Conservation (phyloP, 1,284 basidiomycete species). For the Puccinia coronata region DNA sequence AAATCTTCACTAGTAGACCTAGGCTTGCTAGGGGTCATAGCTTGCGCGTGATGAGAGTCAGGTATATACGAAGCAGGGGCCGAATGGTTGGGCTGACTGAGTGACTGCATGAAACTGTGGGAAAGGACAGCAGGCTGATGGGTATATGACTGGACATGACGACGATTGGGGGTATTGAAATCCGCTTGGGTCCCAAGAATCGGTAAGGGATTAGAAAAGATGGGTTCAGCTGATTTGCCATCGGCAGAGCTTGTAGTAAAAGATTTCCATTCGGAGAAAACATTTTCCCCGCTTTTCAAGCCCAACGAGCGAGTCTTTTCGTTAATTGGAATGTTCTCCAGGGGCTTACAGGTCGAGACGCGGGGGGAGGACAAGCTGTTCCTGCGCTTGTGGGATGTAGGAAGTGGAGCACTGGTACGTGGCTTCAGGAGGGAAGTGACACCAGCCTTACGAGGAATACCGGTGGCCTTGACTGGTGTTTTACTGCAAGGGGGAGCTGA, state of each 20-base stretch:
- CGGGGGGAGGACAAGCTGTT: slow-evolving; percentile 16
- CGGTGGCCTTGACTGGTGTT: slow-evolving; percentile 17
- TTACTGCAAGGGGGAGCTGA: neutral
- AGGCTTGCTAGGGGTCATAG: slow-evolving; percentile 25
- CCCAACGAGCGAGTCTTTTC: neutral
- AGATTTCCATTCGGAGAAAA: slow-evolving; percentile 16
- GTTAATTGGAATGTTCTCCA: neutral
- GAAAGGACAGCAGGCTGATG: neutral
- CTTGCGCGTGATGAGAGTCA: neutral
- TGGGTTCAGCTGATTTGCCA: neutral
- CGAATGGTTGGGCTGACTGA: neutral
- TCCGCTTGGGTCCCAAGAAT: neutral
- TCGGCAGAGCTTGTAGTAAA: neutral
- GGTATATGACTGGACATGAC: slow-evolving; percentile 26
- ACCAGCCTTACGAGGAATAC: neutral
- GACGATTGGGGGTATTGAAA: neutral
- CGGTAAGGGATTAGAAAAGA: slow-evolving; percentile 5
- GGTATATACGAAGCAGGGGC: neutral
- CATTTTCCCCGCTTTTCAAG: neutral
- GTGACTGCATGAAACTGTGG: neutral
- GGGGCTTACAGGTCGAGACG: neutral
- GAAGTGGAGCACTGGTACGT: neutral
- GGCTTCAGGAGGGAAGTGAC: neutral
- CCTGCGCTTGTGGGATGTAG: slow-evolving; percentile 6
- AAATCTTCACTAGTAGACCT: slow-evolving; percentile 24